Evolutionary conservation across 768 basidiomycete species (phyloP), one percentile per base, ranked within the genome.

Genomic region (Phallus indusiatus): DNA sequence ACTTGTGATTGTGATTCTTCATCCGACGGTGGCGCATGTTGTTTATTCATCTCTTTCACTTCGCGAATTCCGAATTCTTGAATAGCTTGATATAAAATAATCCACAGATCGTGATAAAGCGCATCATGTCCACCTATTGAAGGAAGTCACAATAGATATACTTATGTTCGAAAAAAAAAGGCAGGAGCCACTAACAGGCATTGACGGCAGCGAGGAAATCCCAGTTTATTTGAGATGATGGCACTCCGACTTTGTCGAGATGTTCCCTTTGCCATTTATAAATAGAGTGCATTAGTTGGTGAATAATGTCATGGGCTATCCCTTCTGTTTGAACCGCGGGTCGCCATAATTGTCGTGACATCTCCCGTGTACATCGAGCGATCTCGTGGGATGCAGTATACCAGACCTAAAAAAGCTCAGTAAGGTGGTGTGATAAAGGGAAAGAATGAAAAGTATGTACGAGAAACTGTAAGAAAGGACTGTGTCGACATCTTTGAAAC

Each of bases 41-140:
- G 28, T 28, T 28, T 28, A 7, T 69, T 66, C 10, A 73, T 67
- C 51, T 79, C 74, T 67, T 86, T 86, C 61, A 82, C 70, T 65
- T 94, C 91, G 61, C 82, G 82, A 59, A 95, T 76, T 11, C 91
- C 91, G 67, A 81, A 92, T 59, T 94, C 91, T 59, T 90, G 86
- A 62, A 95, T 71, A 1, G 92, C 91, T 62, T 78, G 83, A 70
- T 88, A 87, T 4, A 93, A 71, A 47, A 85, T 81, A 61, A 94
- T 84, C 91, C 90, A 95, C 82, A 94, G 86, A 65, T 88, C 82
- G 72, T 96, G 93, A 68, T 89, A 94, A 28, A 88, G 90, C 28
- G 90, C 88, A 67, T 94, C 89, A 67, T 87, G 90, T 18, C 88
- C 86, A 64, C 88, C 88, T 74, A n/a, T n/a, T n/a, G n/a, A 57